Conservation (phyloP, 192 early-diverging fungal genomes). For the Haplosporangium gracile region DNA sequence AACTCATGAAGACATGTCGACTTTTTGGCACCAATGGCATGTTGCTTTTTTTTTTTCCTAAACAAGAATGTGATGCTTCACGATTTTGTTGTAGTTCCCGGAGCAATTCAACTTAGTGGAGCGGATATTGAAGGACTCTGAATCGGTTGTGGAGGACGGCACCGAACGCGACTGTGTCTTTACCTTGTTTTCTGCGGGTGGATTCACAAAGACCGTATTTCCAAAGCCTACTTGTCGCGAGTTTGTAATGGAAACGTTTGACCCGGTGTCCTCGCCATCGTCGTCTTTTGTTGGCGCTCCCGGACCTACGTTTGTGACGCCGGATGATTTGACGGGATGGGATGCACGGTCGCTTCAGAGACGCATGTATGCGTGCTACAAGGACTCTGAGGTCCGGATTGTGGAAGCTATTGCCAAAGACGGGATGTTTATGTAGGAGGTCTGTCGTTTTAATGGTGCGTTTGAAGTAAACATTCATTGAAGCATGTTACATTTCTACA, state of each 20-base stretch:
- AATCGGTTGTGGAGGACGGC: constrained; percentile 61
- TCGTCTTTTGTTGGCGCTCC: background rate
- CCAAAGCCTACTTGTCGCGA: constrained; percentile 66
- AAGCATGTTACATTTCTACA: background rate
- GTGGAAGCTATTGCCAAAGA: constrained; percentile 53
- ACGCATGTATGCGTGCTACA: constrained; percentile 21
- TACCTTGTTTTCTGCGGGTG: constrained; percentile 59
- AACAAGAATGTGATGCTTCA: too few species aligned
- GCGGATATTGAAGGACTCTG: constrained; percentile 56
- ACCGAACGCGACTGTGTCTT: constrained; percentile 70
- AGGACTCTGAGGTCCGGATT: constrained; percentile 41
- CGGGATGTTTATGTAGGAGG: constrained; percentile 27
- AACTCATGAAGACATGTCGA: too few species aligned
- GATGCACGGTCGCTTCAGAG: constrained; percentile 22
- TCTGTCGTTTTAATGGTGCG: background rate
- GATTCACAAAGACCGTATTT: constrained; percentile 27
- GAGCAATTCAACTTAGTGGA: constrained; percentile 68
- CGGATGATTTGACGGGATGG: constrained; percentile 18
- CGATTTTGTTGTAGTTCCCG: constrained; percentile 61
- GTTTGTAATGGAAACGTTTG: constrained; percentile 64
- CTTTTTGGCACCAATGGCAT: background rate
- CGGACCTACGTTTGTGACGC: background rate
- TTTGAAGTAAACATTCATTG: background rate
- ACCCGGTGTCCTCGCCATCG: constrained; percentile 16
- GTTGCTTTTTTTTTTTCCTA: background rate